Percentiles rank a stretch among this genome's conserved stretches.
phyloP scores from a whole-genome alignment of 2,329 filamentous ascomycete species.

The Dactylellina cionopaga region DNA sequence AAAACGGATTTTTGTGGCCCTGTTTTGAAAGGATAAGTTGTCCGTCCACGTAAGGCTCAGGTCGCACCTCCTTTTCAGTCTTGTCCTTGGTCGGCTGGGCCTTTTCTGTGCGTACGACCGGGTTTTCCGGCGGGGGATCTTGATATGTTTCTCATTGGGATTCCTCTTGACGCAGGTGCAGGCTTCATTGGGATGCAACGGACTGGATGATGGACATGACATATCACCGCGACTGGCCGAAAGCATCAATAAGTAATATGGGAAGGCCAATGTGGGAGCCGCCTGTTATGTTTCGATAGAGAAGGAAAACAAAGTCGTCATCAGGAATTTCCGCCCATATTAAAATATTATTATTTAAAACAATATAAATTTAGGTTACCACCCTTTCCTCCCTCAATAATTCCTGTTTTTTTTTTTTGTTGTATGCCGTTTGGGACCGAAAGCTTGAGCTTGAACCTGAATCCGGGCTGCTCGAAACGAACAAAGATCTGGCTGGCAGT shows the following conservation, averaged over 20 bases:
- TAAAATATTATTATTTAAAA: too few relatives aligned
- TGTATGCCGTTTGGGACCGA: conserved; percentile 6
- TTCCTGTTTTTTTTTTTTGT: too few relatives aligned
- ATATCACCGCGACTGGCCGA: conserved; percentile 23
- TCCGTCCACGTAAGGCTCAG: conserved; percentile 42
- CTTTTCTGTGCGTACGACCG: conserved; percentile 28
- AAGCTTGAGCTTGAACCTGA: conserved; percentile 2
- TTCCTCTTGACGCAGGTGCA: conserved; percentile 34
- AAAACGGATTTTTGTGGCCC: conserved; percentile 14
- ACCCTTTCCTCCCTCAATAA: conserved; percentile 38
- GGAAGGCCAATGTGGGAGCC: too few relatives aligned
- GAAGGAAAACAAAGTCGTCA: too few relatives aligned
- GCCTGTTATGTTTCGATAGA: too few relatives aligned
- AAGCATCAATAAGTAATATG: too few relatives aligned
- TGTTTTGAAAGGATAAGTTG: too few relatives aligned
- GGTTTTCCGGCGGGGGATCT: conserved; percentile 29
- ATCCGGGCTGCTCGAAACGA: conserved; percentile 22
- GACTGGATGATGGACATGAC: neutral
- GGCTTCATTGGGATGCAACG: conserved; percentile 21
- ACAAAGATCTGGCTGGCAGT: conserved; percentile 42
- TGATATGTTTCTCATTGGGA: neutral
- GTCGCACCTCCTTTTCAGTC: conserved; percentile 13
- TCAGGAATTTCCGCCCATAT: too few relatives aligned
- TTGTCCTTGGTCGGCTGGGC: conserved; percentile 8
- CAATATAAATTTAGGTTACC: conserved; percentile 38